Base-by-base conservation (phyloP, 2,329 filamentous ascomycete genomes). In the Didymella sp. region DNA sequence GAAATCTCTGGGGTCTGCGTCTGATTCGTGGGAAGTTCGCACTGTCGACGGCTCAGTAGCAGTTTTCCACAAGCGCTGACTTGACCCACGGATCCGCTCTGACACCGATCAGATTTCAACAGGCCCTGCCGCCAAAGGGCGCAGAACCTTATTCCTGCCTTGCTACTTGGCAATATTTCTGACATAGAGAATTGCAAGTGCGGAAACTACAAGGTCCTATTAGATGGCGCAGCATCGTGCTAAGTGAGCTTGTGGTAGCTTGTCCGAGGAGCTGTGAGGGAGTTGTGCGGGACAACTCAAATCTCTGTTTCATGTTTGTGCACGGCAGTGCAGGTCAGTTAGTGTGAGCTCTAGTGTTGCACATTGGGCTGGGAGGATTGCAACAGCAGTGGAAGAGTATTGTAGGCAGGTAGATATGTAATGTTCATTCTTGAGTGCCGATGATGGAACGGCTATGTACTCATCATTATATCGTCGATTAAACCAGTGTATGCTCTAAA, bases 381-480 rank as follows among this genome's bases (percentile, higher is more conserved):
- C 24, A 42, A 15, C 6, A 21, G 41, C 37, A 45, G 17, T 24
- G 17, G 9, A 2, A 24, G 6, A 25, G 1, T 43, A 13, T 21
- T 17, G 30, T 9, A 27, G 40, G 54, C 54, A 48, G 37, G 48
- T 30, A 52, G 49, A 46, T 57, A 44, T 57, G 49, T 52, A 8
- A n/a, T 52, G 38, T 52, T 44, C 54, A 57, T 57, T 57, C 54
- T 44, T 49, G 48, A 24, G 38, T 57, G 54, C 54, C 54, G 54
- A 49, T 57, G 54, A 57, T 57, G 54, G 43, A 24, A 47, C 48
- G 54, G 54, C 54, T 58, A 58, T 58, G 46, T 54, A 54, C 56
- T 58, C 56, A 58, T 58, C 56, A 54, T 53, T 49, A 58, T 38
- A 54, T 58, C 56, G 45, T 58, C 40, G 45, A 54, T 53, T 53